Conservation (phyloP, 805 yeast genomes). For the Kazachstania africana region DNA sequence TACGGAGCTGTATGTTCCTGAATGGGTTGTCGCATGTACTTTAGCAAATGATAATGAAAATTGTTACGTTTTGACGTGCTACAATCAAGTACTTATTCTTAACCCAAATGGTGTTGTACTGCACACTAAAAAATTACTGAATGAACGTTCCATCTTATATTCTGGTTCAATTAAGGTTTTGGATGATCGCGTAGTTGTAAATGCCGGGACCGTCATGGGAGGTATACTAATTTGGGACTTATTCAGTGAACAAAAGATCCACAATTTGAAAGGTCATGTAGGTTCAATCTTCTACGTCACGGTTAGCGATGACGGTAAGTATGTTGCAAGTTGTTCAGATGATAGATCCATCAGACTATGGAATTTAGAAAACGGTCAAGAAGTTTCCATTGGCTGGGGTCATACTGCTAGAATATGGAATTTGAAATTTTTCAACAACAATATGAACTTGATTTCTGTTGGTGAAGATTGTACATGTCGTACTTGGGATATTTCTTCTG, state of each 20-base stretch:
- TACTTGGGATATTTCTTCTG: constrained; percentile 46
- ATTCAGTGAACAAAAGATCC: constrained; percentile 31
- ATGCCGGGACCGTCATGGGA: constrained; percentile 90
- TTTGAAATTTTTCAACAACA: constrained; percentile 40
- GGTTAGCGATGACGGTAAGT: constrained; percentile 42
- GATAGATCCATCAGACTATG: constrained; percentile 81
- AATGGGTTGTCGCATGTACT: constrained; percentile 66
- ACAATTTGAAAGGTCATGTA: constrained; percentile 62
- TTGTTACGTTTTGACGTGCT: constrained; percentile 61
- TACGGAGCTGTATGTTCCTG: constrained; percentile 46
- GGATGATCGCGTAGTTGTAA: constrained; percentile 38
- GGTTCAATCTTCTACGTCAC: constrained; percentile 84
- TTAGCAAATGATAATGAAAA: constrained; percentile 31
- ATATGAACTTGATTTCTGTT: constrained; percentile 41
- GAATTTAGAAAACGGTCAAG: constrained; percentile 44
- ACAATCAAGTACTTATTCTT: constrained; percentile 41
- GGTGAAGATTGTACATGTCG: constrained; percentile 85
- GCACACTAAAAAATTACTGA: constrained; percentile 31
- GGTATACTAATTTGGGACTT: constrained; percentile 77
- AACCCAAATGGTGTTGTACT: constrained; percentile 16
- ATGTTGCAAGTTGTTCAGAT: constrained; percentile 77
- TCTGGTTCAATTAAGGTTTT: constrained; percentile 63
- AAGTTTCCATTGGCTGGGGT: constrained; percentile 85
- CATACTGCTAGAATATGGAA: constrained; percentile 93
- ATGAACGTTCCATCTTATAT: constrained; percentile 74